phyloP scores from a whole-genome alignment of 169 alveolate genomes.

The Plasmodium malariae region DNA sequence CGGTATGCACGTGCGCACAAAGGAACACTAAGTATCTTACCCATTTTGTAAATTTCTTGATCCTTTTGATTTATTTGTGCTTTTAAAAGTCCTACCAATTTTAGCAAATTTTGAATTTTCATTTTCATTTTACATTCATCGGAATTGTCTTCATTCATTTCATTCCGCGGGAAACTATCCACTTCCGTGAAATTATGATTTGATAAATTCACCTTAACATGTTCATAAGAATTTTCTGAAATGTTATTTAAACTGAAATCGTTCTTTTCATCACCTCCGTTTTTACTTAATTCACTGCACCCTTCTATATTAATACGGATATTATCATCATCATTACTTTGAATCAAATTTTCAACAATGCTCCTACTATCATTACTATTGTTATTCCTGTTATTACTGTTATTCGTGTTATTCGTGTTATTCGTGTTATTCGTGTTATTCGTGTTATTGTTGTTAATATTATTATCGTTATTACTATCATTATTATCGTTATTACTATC shows the following conservation, averaged over 20 bases:
- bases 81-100: constrained; percentile 33
- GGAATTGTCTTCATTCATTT: constrained; percentile 35
- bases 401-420: too few relatives aligned
- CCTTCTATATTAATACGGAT: not conserved
- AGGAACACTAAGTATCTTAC: not conserved
- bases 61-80: constrained; percentile 72
- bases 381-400: too few relatives aligned
- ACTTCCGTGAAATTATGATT: constrained; percentile 1
- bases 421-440: too few relatives aligned
- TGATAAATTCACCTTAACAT: not conserved
- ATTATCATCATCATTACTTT: not conserved
- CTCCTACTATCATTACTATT: not conserved
- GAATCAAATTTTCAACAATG: not conserved
- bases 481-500: too few relatives aligned
- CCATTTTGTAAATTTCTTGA: constrained; percentile 57
- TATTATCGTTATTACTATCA: too few relatives aligned
- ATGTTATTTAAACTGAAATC: not conserved
- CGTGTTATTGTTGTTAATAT: too few relatives aligned
- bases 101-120: constrained; percentile 35
- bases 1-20: not conserved
- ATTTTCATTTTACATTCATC: constrained; percentile 33
- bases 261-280: not conserved
- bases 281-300: not conserved
- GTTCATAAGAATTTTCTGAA: constrained; percentile 7
- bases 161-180: constrained; percentile 3